Conservation (phyloP, 1,284 basidiomycete species). For the Trametes pubescens region DNA sequence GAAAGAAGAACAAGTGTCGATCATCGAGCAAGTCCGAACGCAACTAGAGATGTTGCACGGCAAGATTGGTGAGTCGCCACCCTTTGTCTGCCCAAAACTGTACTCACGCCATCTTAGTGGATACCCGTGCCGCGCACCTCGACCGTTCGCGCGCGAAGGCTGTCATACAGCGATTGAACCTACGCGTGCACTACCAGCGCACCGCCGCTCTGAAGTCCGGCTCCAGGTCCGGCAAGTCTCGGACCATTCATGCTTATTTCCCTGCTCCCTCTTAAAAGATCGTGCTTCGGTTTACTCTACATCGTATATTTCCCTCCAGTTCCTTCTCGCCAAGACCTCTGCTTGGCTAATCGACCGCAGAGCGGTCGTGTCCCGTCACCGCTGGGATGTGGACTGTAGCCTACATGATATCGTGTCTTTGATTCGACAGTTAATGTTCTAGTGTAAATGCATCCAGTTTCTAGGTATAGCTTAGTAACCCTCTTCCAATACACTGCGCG, state of each 20-base stretch:
- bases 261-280: neutral
- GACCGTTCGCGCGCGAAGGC: conserved; percentile 77
- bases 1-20: conserved; percentile 46
- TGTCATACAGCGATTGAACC: conserved; percentile 64
- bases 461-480: neutral
- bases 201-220: conserved; percentile 40
- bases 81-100: neutral
- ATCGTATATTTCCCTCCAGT: neutral
- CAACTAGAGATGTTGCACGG: conserved; percentile 61
- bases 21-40: conserved; percentile 55
- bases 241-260: conserved; percentile 28
- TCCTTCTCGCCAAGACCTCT: neutral
- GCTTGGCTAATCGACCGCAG: neutral
- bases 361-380: neutral
- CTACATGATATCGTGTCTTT: neutral
- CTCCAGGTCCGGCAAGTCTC: conserved; percentile 26
- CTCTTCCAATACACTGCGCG: no score
- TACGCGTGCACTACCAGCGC: conserved; percentile 71
- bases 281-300: neutral
- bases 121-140: conserved; percentile 74
- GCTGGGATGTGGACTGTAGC: neutral
- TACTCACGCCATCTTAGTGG: conserved; percentile 50
- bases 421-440: neutral
- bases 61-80: conserved; percentile 58
- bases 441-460: neutral